Evolutionary conservation across 805 yeast genomes (phyloP).

Genomic region (Kazachstania taianensis): DNA sequence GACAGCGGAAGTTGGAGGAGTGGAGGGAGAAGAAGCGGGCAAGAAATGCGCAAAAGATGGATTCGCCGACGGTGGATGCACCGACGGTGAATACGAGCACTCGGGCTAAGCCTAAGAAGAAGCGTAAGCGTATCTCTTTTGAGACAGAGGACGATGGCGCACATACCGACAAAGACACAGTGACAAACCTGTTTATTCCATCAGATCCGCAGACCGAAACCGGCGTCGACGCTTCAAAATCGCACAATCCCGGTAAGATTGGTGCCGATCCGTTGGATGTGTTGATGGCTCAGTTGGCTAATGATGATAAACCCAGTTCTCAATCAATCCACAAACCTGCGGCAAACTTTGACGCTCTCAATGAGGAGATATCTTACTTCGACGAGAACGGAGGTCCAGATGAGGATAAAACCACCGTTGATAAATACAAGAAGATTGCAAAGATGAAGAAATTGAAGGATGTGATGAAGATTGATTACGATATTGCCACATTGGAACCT

Average conservation of each 20-base stretch:
- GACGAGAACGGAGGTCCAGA: conserved; percentile 17
- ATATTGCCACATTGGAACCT: conserved; percentile 34
- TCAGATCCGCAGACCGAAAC: neutral
- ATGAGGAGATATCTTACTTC: too few species aligned
- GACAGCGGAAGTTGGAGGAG: conserved; percentile 37
- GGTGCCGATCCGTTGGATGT: conserved; percentile 39
- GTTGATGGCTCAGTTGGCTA: conserved; percentile 30
- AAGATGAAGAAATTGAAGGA: conserved; percentile 33
- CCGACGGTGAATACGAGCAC: conserved; percentile 1
- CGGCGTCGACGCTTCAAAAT: too few species aligned
- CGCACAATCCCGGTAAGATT: too few species aligned
- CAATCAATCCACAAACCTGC: too few species aligned
- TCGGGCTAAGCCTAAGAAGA: conserved; percentile 1
- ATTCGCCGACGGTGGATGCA: too few species aligned
- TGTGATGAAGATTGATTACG: conserved; percentile 21
- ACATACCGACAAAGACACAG: neutral
- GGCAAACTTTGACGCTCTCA: too few species aligned
- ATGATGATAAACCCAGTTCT: neutral
- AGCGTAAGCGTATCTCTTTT: conserved; percentile 5
- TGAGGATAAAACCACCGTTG: conserved; percentile 28
- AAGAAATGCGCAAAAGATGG: conserved; percentile 10
- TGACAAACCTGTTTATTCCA: neutral
- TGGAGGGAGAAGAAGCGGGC: conserved; percentile 39
- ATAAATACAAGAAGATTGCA: conserved; percentile 27
- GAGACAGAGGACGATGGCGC: conserved; percentile 17